phyloP scores from a whole-genome alignment of 1,284 basidiomycete genomes.

The Rhodotorula mucilaginosa region DNA sequence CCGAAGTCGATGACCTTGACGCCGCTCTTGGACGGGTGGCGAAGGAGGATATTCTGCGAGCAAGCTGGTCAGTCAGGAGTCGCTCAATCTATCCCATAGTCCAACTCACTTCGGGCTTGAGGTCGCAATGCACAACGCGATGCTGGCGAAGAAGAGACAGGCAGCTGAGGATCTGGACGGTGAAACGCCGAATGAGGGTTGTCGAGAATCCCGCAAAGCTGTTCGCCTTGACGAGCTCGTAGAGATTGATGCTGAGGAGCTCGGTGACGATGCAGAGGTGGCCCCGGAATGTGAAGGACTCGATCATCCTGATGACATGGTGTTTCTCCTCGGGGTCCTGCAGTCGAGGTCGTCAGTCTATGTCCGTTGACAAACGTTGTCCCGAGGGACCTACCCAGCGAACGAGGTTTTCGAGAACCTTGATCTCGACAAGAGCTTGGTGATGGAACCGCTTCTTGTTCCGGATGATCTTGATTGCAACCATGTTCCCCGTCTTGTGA shows the following conservation, averaged over 20 bases:
- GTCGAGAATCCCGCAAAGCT: constrained; percentile 97
- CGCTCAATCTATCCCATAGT: background rate
- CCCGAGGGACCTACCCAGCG: constrained; percentile 73
- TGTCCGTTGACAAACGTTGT: constrained; percentile 15
- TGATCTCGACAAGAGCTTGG: constrained; percentile 97
- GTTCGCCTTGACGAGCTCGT: constrained; percentile 99
- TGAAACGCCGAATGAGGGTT: constrained; percentile 89
- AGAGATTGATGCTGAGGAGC: constrained; percentile 94
- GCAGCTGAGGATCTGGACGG: constrained; percentile 88
- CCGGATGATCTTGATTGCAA: constrained; percentile 98
- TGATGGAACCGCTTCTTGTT: constrained; percentile 99
- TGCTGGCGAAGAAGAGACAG: constrained; percentile 92
- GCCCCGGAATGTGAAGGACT: constrained; percentile 96
- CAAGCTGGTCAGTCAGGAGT: background rate
- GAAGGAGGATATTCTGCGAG: constrained; percentile 82
- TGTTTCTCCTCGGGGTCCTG: constrained; percentile 95
- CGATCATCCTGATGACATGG: constrained; percentile 97
- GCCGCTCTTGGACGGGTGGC: constrained; percentile 90
- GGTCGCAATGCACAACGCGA: constrained; percentile 97
- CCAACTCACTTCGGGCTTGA: constrained; percentile 84
- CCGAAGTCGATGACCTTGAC: constrained; percentile 99
- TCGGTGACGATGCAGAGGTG: constrained; percentile 99
- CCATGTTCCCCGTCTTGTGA: constrained; percentile 91
- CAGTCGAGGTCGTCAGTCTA: background rate
- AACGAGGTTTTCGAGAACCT: constrained; percentile 90